Evolutionary conservation across 2,329 filamentous ascomycete genomes (phyloP).

Genomic region (Alternaria triticina): DNA sequence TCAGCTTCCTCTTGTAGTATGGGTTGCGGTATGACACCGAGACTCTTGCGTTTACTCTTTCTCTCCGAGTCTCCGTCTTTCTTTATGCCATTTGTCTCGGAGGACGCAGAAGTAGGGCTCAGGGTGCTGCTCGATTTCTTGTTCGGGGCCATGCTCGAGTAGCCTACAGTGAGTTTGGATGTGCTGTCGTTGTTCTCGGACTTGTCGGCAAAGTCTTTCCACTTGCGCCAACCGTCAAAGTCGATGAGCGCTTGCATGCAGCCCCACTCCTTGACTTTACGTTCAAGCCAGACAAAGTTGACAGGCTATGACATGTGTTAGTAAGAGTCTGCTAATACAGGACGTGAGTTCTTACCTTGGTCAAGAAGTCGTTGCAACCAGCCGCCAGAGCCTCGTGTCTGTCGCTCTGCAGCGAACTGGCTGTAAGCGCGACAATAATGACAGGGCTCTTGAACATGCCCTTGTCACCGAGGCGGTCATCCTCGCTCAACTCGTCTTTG

Average conservation of each 20-base stretch:
- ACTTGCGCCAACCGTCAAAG: conserved; percentile 96
- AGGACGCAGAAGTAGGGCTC: conserved; percentile 22
- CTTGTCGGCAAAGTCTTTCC: conserved; percentile 76
- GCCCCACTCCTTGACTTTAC: conserved; percentile 99
- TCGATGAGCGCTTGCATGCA: conserved; percentile 99
- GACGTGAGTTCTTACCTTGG: conserved; percentile 70
- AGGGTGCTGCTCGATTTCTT: conserved; percentile 22
- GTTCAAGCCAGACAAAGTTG: conserved; percentile 95
- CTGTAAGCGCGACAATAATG: conserved; percentile 96
- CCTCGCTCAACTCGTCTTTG: conserved; percentile 55
- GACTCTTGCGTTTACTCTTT: conserved; percentile 43
- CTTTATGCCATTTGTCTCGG: conserved; percentile 32
- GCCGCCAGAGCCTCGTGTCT: conserved; percentile 92
- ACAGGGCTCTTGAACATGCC: conserved; percentile 90
- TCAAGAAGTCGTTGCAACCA: conserved; percentile 97
- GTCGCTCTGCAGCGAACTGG: conserved; percentile 92
- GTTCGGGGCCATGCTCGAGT: conserved; percentile 37
- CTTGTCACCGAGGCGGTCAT: conserved; percentile 72
- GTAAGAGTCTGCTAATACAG: conserved; percentile 22
- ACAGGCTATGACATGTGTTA: conserved; percentile 70
- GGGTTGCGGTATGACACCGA: conserved; percentile 34
- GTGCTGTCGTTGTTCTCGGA: conserved; percentile 44
- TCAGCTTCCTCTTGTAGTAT: conserved; percentile 37
- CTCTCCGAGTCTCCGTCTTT: conserved; percentile 38
- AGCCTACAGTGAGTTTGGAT: conserved; percentile 44